Conservation (phyloP, 768 basidiomycete genomes). For the Termitomyces eurrhizus region DNA sequence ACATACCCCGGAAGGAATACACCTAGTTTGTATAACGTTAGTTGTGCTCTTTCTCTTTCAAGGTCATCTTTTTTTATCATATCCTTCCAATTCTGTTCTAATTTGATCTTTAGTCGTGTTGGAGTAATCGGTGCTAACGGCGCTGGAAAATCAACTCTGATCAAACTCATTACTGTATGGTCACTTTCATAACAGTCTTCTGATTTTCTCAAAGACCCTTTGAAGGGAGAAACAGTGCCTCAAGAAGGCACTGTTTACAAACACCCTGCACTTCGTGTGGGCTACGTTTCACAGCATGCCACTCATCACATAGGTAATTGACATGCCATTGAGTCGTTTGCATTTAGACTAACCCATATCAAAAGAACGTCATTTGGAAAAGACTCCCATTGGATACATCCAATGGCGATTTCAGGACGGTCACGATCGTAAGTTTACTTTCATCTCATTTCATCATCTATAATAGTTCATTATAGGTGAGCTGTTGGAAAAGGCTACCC, state of each 20-base stretch:
- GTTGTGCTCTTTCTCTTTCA: slow-evolving; percentile 90
- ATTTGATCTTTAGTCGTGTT: slow-evolving; percentile 60
- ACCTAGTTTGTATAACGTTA: slow-evolving; percentile 84
- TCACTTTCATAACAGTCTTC: slow-evolving; percentile 2
- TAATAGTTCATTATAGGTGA: slow-evolving; percentile 50
- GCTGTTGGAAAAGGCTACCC: slow-evolving; percentile 86
- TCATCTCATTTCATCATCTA: slow-evolving; percentile 1
- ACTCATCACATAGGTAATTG: slow-evolving; percentile 86
- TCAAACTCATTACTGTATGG: slow-evolving; percentile 86
- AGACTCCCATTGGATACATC: slow-evolving; percentile 95
- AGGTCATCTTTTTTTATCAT: slow-evolving; percentile 46
- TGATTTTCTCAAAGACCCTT: not conserved
- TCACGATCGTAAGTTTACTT: slow-evolving; percentile 69
- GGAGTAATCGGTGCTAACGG: slow-evolving; percentile 92
- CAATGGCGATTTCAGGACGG: slow-evolving; percentile 99
- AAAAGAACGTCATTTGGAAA: slow-evolving; percentile 87
- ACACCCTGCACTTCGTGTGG: slow-evolving; percentile 89
- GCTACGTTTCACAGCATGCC: slow-evolving; percentile 97
- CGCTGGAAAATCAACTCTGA: slow-evolving; percentile 93
- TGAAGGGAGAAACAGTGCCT: slow-evolving; percentile 83
- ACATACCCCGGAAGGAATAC: slow-evolving; percentile 83
- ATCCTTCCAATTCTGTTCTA: slow-evolving; percentile 12
- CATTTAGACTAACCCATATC: slow-evolving; percentile 9
- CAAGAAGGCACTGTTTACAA: slow-evolving; percentile 93
- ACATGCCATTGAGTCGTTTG: slow-evolving; percentile 1